Conservation (phyloP, 306 rosid genomes). For the Dryas octopetala region DNA sequence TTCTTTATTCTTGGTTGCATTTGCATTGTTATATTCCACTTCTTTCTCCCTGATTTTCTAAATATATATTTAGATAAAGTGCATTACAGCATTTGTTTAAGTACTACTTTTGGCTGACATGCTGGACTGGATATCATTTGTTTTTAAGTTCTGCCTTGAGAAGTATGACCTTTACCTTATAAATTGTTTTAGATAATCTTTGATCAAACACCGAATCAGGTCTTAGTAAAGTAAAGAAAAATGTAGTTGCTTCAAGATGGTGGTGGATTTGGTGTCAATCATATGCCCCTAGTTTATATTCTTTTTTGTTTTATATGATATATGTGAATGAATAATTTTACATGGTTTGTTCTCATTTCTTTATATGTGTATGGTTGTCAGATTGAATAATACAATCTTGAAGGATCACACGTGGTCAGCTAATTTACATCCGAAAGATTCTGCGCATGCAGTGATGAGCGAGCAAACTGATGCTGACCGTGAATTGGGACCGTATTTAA, state of each 20-base stretch:
- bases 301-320: neutral
- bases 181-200: neutral
- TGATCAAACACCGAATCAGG: neutral
- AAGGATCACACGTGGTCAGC: conserved; percentile 23
- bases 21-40: neutral
- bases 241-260: neutral
- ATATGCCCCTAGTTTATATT: neutral
- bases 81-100: neutral
- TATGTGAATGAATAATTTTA: neutral
- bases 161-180: neutral
- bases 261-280: neutral
- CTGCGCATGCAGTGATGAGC: neutral
- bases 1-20: neutral
- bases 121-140: neutral
- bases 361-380: neutral
- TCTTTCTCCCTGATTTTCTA: neutral
- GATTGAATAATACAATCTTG: conserved; percentile 22
- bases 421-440: neutral
- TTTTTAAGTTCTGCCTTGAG: neutral
- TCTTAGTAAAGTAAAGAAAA: neutral
- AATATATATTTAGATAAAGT: neutral
- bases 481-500: neutral
- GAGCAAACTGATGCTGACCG: neutral
- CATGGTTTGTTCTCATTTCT: neutral
- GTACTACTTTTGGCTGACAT: neutral